Evolutionary conservation across 148 eudicot genomes (phyloP).

Genomic region (Amaranthus hypochondriacus): DNA sequence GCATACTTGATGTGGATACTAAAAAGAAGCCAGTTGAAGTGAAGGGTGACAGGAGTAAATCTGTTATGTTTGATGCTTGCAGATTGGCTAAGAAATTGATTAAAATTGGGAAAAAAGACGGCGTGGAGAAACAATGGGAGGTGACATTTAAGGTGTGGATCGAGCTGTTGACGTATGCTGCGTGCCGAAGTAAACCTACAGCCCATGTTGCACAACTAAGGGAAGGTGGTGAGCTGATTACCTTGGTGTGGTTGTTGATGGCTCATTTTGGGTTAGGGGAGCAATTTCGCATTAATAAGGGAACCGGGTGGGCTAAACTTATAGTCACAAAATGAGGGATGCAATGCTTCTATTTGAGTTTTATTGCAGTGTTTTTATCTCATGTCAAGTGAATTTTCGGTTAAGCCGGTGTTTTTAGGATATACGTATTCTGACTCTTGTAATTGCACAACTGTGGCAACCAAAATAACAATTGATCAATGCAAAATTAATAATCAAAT

Average conservation of each 20-base stretch:
- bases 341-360: too few species aligned
- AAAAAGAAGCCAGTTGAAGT: constrained; percentile 8
- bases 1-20: background rate
- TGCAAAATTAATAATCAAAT: too few species aligned
- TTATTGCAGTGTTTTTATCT: too few species aligned
- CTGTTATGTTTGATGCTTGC: constrained; percentile 23
- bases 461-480: too few species aligned
- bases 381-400: too few species aligned
- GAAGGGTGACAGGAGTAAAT: constrained; percentile 26
- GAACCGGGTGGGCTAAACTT: constrained; percentile 26
- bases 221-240: constrained; percentile 23
- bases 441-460: too few species aligned
- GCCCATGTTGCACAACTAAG: constrained; percentile 27
- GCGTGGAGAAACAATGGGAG: constrained; percentile 11
- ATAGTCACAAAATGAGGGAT: constrained; percentile 6
- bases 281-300: constrained; percentile 26
- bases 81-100: constrained; percentile 16
- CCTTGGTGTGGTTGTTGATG: constrained; percentile 32
- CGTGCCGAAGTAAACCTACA: constrained; percentile 25
- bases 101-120: background rate
- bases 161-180: constrained; percentile 31
- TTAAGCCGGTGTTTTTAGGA: too few species aligned
- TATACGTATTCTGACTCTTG: too few species aligned
- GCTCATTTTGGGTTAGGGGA: constrained; percentile 29
- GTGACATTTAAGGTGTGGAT: constrained; percentile 21